phyloP scores from a whole-genome alignment of 805 yeast genomes.

The Myxozyma melibiosi region DNA sequence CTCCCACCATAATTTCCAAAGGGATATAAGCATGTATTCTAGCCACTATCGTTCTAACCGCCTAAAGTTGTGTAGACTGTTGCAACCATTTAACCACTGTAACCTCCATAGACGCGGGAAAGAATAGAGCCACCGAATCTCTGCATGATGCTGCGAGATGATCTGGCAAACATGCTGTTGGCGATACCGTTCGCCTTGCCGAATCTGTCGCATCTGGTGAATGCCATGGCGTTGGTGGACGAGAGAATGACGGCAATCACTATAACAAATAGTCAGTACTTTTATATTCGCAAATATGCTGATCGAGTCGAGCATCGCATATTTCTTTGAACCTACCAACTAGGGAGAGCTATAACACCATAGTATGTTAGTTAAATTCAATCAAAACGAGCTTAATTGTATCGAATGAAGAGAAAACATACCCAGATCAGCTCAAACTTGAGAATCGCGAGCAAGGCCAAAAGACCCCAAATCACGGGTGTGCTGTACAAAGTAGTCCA shows the following conservation, averaged over 20 bases:
- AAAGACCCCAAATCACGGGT: constrained; percentile 73
- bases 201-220: constrained; percentile 89
- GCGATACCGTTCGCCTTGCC: constrained; percentile 78
- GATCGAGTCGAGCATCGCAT: background rate
- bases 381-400: too few species aligned
- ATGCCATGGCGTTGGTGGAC: constrained; percentile 82
- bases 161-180: constrained; percentile 56
- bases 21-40: too few species aligned
- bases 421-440: constrained; percentile 70
- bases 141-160: constrained; percentile 48
- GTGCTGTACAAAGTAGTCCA: constrained; percentile 78
- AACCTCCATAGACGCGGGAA: constrained; percentile 27
- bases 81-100: background rate
- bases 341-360: constrained; percentile 33
- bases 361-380: background rate
- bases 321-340: constrained; percentile 28
- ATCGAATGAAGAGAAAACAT: background rate
- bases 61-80: background rate
- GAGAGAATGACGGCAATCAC: constrained; percentile 71
- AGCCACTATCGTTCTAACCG: too few species aligned
- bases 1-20: too few species aligned
- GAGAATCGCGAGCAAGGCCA: constrained; percentile 76
- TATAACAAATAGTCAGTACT: constrained; percentile 52
- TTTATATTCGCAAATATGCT: too few species aligned
- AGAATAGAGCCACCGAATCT: constrained; percentile 46